phyloP scores from a whole-genome alignment of 2,329 filamentous ascomycete species.

The Xylariaceae sp. region DNA sequence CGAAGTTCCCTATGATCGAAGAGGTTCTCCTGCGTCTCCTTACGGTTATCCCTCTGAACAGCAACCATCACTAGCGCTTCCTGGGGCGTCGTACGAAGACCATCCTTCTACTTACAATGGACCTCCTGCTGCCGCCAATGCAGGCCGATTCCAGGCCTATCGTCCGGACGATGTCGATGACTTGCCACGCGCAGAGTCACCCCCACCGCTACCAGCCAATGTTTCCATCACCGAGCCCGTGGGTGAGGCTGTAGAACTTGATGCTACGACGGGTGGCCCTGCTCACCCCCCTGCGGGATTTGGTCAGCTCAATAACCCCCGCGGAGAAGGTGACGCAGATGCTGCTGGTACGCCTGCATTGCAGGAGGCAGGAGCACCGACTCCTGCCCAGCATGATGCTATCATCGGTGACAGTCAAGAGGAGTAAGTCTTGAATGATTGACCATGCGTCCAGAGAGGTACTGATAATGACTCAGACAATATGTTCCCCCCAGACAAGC shows the following conservation, averaged over 20 bases:
- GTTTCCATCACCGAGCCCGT: constrained; percentile 35
- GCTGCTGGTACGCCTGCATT: constrained; percentile 69
- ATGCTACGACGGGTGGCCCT: constrained; percentile 58
- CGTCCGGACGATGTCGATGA: constrained; percentile 38
- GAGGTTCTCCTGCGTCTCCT: constrained; percentile 27
- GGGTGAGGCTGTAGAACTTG: constrained; percentile 75
- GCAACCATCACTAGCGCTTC: constrained; percentile 36
- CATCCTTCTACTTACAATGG: constrained; percentile 37
- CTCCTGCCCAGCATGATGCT: constrained; percentile 41
- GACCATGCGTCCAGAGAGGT: constrained; percentile 13
- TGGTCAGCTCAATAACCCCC: constrained; percentile 41
- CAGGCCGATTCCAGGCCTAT: constrained; percentile 40
- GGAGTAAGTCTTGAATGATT: constrained; percentile 53
- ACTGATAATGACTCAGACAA: constrained; percentile 39
- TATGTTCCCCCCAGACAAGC: constrained; percentile 52
- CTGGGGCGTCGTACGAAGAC: constrained; percentile 34
- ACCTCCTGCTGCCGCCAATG: constrained; percentile 29
- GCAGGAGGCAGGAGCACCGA: constrained; percentile 49
- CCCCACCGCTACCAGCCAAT: constrained; percentile 53
- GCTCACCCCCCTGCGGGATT: constrained; percentile 38
- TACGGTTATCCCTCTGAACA: constrained; percentile 32
- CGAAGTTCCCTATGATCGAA: constrained; percentile 33
- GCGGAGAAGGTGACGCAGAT: constrained; percentile 63
- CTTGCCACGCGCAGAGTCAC: constrained; percentile 58
- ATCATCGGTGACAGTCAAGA: constrained; percentile 61